Evolutionary conservation across 768 basidiomycete species (phyloP), one percentile per base, ranked within the genome.

Genomic region (Pisolithus sp.): DNA sequence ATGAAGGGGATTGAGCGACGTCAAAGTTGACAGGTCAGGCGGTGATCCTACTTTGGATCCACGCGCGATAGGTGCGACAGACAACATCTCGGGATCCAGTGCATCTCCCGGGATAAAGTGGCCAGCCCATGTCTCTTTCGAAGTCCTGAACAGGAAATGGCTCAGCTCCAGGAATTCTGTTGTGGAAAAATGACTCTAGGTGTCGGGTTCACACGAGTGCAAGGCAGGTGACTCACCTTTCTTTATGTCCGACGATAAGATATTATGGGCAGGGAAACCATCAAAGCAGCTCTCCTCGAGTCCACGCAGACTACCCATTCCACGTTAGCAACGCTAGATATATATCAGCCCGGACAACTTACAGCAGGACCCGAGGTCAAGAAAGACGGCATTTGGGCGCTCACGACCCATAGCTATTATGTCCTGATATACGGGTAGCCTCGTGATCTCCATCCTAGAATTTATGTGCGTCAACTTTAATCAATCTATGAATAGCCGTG

Each of bases 81-180:
- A 52, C n/a, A 83, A 70, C 48, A 76, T 62, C 0, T 54, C 54
- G 9, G 72, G 61, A 52, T 81, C 73, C 42, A 84, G 75, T 1
- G 66, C 71, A 56, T 84, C 76, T 3, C 82, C 83, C 5, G 71
- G 63, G 21, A 85, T 49, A 59, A 85, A 82, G 0, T 69, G 61
- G 0, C 72, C 78, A 1, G 78, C 76, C 62, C 79, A 83, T 0
- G 73, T 69, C 31, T 73, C 70, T 0, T 75, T 72, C 0, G 75
- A 79, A 2, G 76, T 72, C 50, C 62, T 74, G 70, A 83, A 85
- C 17, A 85, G 65, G 42, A 78, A 71, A 57, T 83, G 80, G 1
- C 82, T 81, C 3, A 75, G 67, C 4, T 77, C 68, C 80, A 80
- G 82, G 55, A 79, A 84, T 7, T 64, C 81, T 82, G 47, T 17